Base-by-base conservation (phyloP, 345 rosid species). In the Carallia brachiata region DNA sequence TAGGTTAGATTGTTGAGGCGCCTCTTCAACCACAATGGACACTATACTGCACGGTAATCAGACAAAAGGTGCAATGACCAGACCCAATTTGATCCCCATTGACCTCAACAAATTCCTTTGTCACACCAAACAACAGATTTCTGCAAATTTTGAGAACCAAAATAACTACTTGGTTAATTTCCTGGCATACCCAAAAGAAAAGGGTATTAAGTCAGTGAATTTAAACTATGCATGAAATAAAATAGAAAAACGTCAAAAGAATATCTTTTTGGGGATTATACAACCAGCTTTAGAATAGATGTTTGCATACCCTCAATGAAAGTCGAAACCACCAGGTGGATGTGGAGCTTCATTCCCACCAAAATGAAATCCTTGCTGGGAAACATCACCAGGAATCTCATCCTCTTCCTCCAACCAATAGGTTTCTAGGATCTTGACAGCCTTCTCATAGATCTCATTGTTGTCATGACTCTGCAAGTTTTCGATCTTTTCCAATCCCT, bases 311-410 rank as follows among this genome's bases (percentile, higher is more conserved):
- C 78, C 69, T 75, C 36, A 64, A 18, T 73, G 48, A 52, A 69
- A 75, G 55, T 75, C 69, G 78, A 75, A 75, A 2, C 78, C 78
- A 10, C 73, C 73, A 10, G 78, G 52, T 63, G 78, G 78, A 34
- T 47, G 69, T 1, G 63, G 62, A 31, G 53, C 30, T 19, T 64
- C 54, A 23, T 69, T 58, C 32, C 65, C 70, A 59, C 69, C 52
- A 66, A 72, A 58, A 1, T 72, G 69, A 58, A 64, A 47, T 7
- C 69, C 69, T 48, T 57, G 69, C 50, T 72, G 65, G 39, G 70
- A 50, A 57, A 17, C 70, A 72, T 72, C 75, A 4, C 70, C 70
- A 7, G 75, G 4, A 27, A 65, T 50, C 65, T 74, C 72, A 2
- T 74, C 72, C 13, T 73, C 68, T 39, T 74, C 77, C 47, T 74